Evolutionary conservation across 2,329 filamentous ascomycete species (phyloP), one percentile per base, ranked within the genome.

Genomic region (Neofusicoccum ribis): DNA sequence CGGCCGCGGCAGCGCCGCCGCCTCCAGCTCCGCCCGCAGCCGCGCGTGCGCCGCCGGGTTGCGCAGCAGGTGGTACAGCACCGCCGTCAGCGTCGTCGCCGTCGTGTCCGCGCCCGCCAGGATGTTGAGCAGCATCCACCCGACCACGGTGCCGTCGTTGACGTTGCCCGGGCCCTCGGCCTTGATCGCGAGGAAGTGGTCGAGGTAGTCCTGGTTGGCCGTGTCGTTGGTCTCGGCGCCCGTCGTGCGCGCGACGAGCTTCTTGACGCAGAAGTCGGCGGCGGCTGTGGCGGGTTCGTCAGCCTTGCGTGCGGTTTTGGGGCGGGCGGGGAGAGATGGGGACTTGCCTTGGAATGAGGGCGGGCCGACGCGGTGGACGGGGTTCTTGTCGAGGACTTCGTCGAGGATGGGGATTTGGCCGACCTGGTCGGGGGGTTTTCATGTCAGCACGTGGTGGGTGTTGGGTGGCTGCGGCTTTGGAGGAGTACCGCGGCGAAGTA

Each of bases 21-120:
- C 59, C 58, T 78, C 74, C 5, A 80, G 61, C 5, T 71, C 64
- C 1, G 27, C 12, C 58, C 76, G 76, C 1, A 80, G 69, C 44
- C 76, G 77, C 5, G 64, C 62, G 15, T 71, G 69, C 11, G 71
- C 69, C 1, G 52, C 44, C 0, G 76, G 77, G 41, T 74, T 61
- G 46, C 73, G 75, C n/a, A 71, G 68, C 6, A 80, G 69, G 65
- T 71, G 75, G 66, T 71, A 79, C 12, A 80, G 68, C 2, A 67
- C 63, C 11, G 67, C 59, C 1, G 75, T 70, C 4, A 80, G 67
- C 0, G 73, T 72, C 2, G 70, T 72, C 0, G 73, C 73, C 1
- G 71, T 77, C 5, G 77, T 80, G 17, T 80, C 78, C 56, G 70
- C 71, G 66, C 74, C 74, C 49, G 72, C 74, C 4, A 76, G 71